phyloP scores from a whole-genome alignment of 2,329 filamentous ascomycete species.

The Thielaviopsis ethacetica region DNA sequence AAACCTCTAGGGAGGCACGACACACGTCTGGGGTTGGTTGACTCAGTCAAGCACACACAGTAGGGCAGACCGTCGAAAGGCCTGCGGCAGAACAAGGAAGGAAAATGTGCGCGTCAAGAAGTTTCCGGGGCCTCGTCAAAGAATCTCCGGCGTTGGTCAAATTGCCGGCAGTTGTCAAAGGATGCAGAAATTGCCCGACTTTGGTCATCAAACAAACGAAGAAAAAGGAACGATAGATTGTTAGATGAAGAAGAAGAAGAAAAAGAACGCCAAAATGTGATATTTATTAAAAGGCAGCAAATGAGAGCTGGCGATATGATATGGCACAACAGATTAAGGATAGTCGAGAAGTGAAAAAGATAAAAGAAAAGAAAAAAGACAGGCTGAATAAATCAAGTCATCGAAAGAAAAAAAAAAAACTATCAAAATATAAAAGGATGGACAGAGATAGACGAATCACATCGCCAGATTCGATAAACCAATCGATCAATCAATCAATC shows the following conservation, averaged over 20 bases:
- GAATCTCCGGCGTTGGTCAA: too few species aligned
- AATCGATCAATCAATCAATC: background rate
- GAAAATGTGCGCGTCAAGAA: too few species aligned
- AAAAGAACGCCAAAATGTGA: background rate
- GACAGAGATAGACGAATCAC: background rate
- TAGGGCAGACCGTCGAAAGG: background rate
- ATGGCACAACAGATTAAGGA: background rate
- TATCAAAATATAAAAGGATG: background rate
- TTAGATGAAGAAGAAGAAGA: too few species aligned
- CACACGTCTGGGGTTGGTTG: background rate
- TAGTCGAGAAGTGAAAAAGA: background rate
- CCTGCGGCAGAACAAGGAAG: background rate
- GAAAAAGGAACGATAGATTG: too few species aligned
- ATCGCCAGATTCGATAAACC: background rate
- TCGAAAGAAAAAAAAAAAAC: background rate
- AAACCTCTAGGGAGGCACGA: background rate
- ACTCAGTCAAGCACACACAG: background rate
- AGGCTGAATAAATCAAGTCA: background rate
- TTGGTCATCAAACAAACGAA: too few species aligned
- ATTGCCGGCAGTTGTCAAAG: too few species aligned
- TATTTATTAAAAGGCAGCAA: too few species aligned
- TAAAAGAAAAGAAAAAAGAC: background rate
- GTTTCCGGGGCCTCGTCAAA: too few species aligned
- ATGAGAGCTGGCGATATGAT: background rate
- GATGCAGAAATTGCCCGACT: too few species aligned